These are phyloP conservation scores for Saprolegnia diclina DNA, from an alignment of 352 stramenopile genomes.

Conservation along the genomic window DNA sequence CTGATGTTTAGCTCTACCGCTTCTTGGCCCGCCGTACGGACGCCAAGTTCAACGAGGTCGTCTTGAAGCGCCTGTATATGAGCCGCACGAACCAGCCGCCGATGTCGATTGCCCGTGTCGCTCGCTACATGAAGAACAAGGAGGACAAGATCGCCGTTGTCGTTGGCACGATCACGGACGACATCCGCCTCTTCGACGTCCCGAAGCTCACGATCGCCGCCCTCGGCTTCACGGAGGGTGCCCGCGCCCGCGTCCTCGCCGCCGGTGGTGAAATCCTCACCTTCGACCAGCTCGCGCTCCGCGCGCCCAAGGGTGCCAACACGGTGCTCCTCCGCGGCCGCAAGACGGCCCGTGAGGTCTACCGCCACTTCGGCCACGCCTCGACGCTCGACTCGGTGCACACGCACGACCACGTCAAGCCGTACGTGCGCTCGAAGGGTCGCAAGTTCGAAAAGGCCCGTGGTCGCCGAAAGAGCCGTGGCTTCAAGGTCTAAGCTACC, in stretches of 20 bases:
- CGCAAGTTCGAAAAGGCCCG: conserved; percentile 99
- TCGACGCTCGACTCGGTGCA: conserved; percentile 96
- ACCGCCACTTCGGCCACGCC: conserved; percentile 98
- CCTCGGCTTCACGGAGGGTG: conserved; percentile 97
- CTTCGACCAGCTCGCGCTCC: conserved; percentile 99
- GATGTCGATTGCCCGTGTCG: conserved; percentile 94
- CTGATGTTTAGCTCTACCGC: conserved; percentile 76
- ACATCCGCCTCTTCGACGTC: conserved; percentile 96
- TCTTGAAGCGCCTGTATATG: conserved; percentile 99
- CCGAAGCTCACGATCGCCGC: conserved; percentile 96
- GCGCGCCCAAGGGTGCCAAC: conserved; percentile 96
- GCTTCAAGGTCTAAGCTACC: conserved; percentile 98
- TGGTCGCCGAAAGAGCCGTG: conserved; percentile 97
- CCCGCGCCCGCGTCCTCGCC: conserved; percentile 95
- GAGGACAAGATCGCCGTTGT: conserved; percentile 98
- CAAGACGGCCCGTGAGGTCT: conserved; percentile 95
- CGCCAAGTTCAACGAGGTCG: conserved; percentile 97
- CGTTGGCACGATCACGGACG: conserved; percentile 98
- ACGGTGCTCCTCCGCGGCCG: conserved; percentile 98
- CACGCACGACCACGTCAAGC: conserved; percentile 98
- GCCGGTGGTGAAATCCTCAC: conserved; percentile 98
- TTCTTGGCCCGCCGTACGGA: conserved; percentile 98
- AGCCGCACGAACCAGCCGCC: conserved; percentile 98
- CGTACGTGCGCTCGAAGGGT: conserved; percentile 97
- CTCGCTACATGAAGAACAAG: conserved; percentile 98